These are phyloP conservation scores for Alternaria ventricosa DNA, from an alignment of 2,329 filamentous ascomycete species.

Conservation along the genomic window DNA sequence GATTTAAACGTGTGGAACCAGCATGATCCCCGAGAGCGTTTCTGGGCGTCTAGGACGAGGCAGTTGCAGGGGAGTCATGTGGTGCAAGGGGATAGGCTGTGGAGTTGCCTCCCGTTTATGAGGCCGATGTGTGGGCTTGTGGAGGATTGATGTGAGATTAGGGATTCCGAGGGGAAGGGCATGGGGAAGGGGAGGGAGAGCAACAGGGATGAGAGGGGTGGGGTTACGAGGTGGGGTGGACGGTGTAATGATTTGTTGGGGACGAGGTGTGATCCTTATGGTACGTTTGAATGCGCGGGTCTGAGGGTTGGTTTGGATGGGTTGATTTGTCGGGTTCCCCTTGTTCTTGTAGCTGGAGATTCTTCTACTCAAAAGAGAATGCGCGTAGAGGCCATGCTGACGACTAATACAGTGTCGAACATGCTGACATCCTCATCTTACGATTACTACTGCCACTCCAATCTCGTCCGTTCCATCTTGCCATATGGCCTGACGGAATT, in stretches of 20 bases:
- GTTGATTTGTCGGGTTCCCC: neutral
- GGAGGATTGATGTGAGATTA: slow-evolving; percentile 64
- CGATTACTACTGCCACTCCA: slow-evolving; percentile 85
- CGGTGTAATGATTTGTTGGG: slow-evolving; percentile 80
- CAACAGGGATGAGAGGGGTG: slow-evolving; percentile 55
- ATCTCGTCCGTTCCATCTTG: slow-evolving; percentile 74
- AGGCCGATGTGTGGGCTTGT: slow-evolving; percentile 74
- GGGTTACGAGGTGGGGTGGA: slow-evolving; percentile 65
- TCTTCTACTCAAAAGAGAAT: neutral
- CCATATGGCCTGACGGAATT: slow-evolving; percentile 72
- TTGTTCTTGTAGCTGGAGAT: neutral
- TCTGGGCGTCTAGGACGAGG: slow-evolving; percentile 81
- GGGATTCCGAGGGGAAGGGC: slow-evolving; percentile 27
- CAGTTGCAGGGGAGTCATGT: slow-evolving; percentile 82
- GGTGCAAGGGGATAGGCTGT: slow-evolving; percentile 73
- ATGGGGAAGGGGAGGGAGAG: slow-evolving; percentile 43
- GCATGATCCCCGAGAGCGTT: slow-evolving; percentile 76
- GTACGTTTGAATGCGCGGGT: slow-evolving; percentile 29
- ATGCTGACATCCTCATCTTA: slow-evolving; percentile 74
- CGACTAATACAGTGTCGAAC: slow-evolving; percentile 64
- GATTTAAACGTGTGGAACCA: slow-evolving; percentile 84
- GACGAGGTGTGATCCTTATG: slow-evolving; percentile 83
- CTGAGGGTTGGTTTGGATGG: neutral
- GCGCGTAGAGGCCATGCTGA: neutral
- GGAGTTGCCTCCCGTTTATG: slow-evolving; percentile 79